A percentile compares a stretch with the other conserved stretches of the same genome.
phyloP scores from a whole-genome alignment of 2,329 filamentous ascomycete species.

The Massarina eburnea region DNA sequence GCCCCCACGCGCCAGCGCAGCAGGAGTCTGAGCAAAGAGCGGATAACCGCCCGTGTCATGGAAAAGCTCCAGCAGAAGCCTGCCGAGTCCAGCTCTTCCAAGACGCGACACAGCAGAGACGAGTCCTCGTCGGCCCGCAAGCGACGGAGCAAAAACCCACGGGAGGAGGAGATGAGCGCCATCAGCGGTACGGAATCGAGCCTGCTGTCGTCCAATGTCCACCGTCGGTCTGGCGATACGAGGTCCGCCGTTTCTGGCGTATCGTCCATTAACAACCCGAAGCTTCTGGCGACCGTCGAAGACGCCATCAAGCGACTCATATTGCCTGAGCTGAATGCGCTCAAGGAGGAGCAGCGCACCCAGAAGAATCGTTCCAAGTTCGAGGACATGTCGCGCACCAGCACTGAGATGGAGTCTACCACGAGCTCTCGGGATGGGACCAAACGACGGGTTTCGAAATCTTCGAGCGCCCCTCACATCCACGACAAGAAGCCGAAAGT shows the following conservation, averaged over 20 bases:
- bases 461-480: conserved; percentile 62
- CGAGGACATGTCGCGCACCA: conserved; percentile 55
- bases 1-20: conserved; percentile 61
- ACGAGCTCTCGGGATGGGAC: conserved; percentile 53
- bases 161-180: conserved; percentile 26
- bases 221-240: conserved; percentile 57
- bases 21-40: conserved; percentile 66
- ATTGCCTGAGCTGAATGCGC: conserved; percentile 83
- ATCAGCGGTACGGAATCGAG: conserved; percentile 60
- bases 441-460: conserved; percentile 60
- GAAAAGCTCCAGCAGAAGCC: conserved; percentile 62
- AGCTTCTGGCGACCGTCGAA: conserved; percentile 86
- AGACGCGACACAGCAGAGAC: conserved; percentile 31
- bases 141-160: conserved; percentile 49
- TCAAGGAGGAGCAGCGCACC: conserved; percentile 87
- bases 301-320: conserved; percentile 89
- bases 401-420: conserved; percentile 53
- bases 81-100: conserved; percentile 43
- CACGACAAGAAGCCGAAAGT: conserved; percentile 59
- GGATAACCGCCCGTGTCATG: conserved; percentile 68
- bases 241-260: conserved; percentile 55
- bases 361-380: conserved; percentile 71
- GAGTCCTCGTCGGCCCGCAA: conserved; percentile 38
- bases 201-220: conserved; percentile 60
- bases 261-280: conserved; percentile 89